Conservation (phyloP, 768 basidiomycete genomes). For the Kwoniella sp. region DNA sequence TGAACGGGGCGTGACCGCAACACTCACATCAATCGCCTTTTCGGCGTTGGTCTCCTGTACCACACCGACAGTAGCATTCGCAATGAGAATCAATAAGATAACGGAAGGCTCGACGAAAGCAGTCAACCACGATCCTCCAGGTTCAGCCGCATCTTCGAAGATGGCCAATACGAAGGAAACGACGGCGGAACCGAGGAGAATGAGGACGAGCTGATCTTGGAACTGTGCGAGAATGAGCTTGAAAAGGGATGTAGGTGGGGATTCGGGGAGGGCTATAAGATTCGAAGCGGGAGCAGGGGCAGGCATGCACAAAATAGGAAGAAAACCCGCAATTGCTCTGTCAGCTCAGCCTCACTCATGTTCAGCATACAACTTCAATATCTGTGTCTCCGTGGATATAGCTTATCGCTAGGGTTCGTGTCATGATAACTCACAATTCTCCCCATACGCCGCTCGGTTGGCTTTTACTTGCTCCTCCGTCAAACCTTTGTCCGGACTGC, state of each 20-base stretch:
- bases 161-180: constrained; percentile 90
- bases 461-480: constrained; percentile 67
- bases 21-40: constrained; percentile 89
- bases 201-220: constrained; percentile 97
- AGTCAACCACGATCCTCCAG: constrained; percentile 63
- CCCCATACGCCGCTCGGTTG: constrained; percentile 78
- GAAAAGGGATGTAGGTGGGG: constrained; percentile 87
- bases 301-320: too few relatives aligned
- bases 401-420: too few relatives aligned
- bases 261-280: constrained; percentile 80
- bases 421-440: constrained; percentile 61
- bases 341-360: too few relatives aligned
- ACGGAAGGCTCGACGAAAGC: constrained; percentile 95
- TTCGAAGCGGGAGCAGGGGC: too few relatives aligned
- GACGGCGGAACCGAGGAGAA: constrained; percentile 88
- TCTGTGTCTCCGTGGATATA: too few relatives aligned
- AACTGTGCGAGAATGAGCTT: constrained; percentile 97
- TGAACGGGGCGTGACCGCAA: too few relatives aligned
- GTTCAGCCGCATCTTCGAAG: constrained; percentile 74
- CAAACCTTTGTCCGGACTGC: constrained; percentile 68
- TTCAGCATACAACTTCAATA: too few relatives aligned
- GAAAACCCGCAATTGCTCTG: too few relatives aligned
- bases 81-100: constrained; percentile 91
- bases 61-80: constrained; percentile 96
- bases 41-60: constrained; percentile 96